phyloP scores from a whole-genome alignment of 2,329 filamentous ascomycete genomes.

The Ceratocystiopsis sp. region DNA sequence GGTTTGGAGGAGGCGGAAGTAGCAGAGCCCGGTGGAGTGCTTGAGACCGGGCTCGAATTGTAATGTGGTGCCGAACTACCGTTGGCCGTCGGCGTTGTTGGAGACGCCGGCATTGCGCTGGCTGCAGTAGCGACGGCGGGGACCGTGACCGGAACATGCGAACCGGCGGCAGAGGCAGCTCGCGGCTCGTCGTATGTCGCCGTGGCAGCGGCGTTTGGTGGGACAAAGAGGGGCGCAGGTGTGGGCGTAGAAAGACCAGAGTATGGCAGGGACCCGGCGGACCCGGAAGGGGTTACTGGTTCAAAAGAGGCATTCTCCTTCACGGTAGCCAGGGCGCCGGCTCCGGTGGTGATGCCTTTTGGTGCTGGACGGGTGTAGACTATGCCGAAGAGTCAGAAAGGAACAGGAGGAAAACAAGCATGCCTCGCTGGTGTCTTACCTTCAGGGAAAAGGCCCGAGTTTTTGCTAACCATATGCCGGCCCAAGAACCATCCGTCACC shows the following conservation, averaged over 20 bases:
- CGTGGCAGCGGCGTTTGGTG: background rate
- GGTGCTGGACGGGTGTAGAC: slow-evolving; percentile 46
- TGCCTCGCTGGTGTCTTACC: slow-evolving; percentile 30
- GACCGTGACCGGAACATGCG: background rate
- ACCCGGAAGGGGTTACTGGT: too few relatives aligned
- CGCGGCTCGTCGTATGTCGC: slow-evolving; percentile 11
- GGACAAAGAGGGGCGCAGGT: too few relatives aligned
- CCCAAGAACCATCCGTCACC: slow-evolving; percentile 76
- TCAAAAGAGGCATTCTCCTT: slow-evolving; percentile 2
- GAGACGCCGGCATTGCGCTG: slow-evolving; percentile 13
- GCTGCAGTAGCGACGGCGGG: background rate
- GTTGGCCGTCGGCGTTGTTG: slow-evolving; percentile 6
- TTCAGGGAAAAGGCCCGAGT: slow-evolving; percentile 69
- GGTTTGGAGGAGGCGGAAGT: slow-evolving; percentile 1
- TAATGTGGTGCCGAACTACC: too few relatives aligned
- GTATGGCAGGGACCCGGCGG: too few relatives aligned
- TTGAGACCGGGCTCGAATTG: too few relatives aligned
- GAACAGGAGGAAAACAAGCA: background rate
- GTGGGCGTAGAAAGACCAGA: too few relatives aligned
- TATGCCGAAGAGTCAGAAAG: background rate
- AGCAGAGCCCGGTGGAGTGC: too few relatives aligned
- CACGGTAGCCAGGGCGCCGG: slow-evolving; percentile 11
- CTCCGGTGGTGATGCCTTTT: slow-evolving; percentile 18
- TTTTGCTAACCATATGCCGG: slow-evolving; percentile 54
- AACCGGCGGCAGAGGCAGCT: background rate